Evolutionary conservation across 305 asterid species (phyloP).

Genomic region (Caryopteris hybrid): DNA sequence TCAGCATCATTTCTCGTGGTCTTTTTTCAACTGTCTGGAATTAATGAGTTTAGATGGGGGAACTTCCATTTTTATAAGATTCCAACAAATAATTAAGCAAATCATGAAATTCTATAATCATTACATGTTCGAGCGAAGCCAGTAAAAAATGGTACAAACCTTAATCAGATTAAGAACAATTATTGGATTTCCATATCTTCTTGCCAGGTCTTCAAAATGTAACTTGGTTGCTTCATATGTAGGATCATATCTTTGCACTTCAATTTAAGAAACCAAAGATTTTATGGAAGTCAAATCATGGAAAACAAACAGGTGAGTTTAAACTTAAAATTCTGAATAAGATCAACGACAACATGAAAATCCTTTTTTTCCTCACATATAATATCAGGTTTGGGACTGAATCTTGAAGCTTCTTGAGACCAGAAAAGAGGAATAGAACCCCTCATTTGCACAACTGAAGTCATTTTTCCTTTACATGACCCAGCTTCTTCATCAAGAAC

Average conservation of each 20-base stretch:
- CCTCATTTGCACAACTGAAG: conserved; percentile 98
- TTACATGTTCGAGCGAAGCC: conserved; percentile 15
- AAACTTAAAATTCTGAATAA: not conserved
- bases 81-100: not conserved
- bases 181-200: conserved; percentile 91
- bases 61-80: not conserved
- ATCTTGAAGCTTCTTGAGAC: conserved; percentile 99
- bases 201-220: conserved; percentile 92
- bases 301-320: conserved; percentile 13
- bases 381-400: conserved; percentile 99
- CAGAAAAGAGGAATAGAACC: conserved; percentile 99
- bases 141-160: conserved; percentile 44
- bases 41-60: not conserved
- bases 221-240: conserved; percentile 92
- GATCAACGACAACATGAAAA: conserved; percentile 9
- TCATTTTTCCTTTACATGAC: conserved; percentile 93
- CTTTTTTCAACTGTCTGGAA: conserved; percentile 96
- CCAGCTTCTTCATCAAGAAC: conserved; percentile 98
- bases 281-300: conserved; percentile 15
- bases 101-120: conserved; percentile 10
- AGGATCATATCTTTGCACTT: conserved; percentile 99
- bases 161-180: conserved; percentile 93
- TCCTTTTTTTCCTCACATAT: conserved; percentile 55
- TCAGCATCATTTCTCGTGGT: conserved; percentile 98
- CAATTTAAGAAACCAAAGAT: conserved; percentile 22